Evolutionary conservation across 2,329 filamentous ascomycete species (phyloP).

Genomic region (Phialophora macrospora): DNA sequence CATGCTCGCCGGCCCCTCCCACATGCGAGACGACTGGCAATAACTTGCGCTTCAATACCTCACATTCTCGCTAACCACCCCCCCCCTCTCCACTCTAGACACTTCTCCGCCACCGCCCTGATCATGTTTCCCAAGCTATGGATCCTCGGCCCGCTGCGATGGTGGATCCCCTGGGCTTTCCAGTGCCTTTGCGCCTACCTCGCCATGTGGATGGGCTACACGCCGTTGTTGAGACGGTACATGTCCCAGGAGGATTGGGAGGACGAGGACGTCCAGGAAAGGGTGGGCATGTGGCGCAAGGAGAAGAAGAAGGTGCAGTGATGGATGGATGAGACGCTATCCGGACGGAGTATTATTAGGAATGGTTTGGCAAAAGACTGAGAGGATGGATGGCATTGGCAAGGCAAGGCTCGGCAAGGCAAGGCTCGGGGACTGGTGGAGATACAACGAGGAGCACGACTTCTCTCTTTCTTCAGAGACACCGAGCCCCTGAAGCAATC

Average conservation of each 20-base stretch:
- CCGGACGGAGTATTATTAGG: not conserved
- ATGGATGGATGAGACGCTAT: not conserved
- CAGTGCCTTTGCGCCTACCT: constrained; percentile 23
- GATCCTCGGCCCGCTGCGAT: constrained; percentile 30
- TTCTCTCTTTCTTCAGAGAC: too few relatives aligned
- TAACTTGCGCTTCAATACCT: not conserved
- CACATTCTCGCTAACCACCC: not conserved
- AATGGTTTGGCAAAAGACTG: not conserved
- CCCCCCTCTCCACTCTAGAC: constrained; percentile 11
- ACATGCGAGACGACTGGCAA: too few relatives aligned
- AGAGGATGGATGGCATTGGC: not conserved
- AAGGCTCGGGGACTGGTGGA: too few relatives aligned
- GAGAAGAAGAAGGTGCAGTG: constrained; percentile 15
- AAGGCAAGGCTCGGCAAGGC: too few relatives aligned
- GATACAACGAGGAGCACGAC: too few relatives aligned
- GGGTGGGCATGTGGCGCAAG: constrained; percentile 10
- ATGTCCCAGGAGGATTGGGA: constrained; percentile 27
- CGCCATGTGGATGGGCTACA: constrained; percentile 26
- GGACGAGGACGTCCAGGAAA: constrained; percentile 16
- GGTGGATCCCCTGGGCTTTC: constrained; percentile 31
- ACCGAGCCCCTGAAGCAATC: too few relatives aligned
- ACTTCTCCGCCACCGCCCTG: constrained; percentile 57
- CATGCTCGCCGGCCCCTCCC: not conserved
- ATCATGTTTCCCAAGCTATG: constrained; percentile 66
- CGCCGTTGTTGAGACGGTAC: constrained; percentile 25